Conservation (phyloP, 2,329 filamentous ascomycete genomes). For the Nannizziopsis barbatae region DNA sequence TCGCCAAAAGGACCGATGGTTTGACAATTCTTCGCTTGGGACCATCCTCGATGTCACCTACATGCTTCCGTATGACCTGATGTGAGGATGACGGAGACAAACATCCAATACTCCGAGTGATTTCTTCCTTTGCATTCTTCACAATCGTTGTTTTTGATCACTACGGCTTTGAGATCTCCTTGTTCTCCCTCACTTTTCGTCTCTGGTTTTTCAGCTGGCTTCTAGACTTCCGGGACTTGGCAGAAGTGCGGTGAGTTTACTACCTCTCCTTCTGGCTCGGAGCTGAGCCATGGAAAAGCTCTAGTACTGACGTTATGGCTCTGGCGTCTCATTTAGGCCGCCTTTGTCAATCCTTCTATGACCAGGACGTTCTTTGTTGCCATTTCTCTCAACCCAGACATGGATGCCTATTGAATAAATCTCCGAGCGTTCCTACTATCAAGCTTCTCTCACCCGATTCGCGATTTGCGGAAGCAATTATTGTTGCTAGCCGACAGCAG, state of each 20-base stretch:
- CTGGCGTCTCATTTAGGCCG: too few relatives aligned
- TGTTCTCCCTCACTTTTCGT: background rate
- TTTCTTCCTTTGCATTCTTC: slow-evolving; percentile 1
- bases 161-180: slow-evolving; percentile 5
- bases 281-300: slow-evolving; percentile 1
- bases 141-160: background rate
- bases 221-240: background rate
- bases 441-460: background rate
- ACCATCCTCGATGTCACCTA: background rate
- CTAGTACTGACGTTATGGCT: background rate
- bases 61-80: background rate
- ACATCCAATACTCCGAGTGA: background rate
- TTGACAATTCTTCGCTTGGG: slow-evolving; percentile 1
- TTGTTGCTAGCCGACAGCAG: slow-evolving; percentile 3
- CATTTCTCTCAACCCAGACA: background rate
- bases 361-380: background rate
- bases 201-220: background rate
- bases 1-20: background rate
- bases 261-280: background rate
- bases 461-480: background rate
- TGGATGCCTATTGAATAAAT: background rate
- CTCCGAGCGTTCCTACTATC: background rate
- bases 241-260: slow-evolving; percentile 1
- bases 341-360: background rate
- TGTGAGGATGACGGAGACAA: background rate